Evolutionary conservation across 2,329 filamentous ascomycete species (phyloP), one percentile per base, ranked within the genome.

Genomic region (Aureobasidium pullulans): DNA sequence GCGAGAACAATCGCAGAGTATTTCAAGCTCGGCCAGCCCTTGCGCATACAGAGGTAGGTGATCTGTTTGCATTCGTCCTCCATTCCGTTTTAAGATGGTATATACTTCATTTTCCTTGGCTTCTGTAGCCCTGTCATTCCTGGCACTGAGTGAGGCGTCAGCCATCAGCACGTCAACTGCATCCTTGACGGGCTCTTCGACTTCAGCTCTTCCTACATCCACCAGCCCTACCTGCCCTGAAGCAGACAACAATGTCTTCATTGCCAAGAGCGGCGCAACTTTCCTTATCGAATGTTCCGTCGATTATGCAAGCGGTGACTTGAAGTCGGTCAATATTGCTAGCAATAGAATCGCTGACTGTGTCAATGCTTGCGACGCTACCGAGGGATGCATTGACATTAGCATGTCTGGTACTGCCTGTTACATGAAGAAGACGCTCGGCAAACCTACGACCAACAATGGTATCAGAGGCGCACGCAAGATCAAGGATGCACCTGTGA

Each of bases 361-460:
- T 29, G 40, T 62, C 39, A 50, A 60, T 16, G 48, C 44, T 43
- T 62, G 60, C 32, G 49, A 60, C 40, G 29, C 57, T 4, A 60
- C 57, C n/a, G 49, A 42, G 13, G 58, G 50, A 34, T 62, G 60
- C 29, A 42, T 62, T 8, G 60, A 62, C 19, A 59, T 62, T 7
- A 54, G 57, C 16, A 60, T 60, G 42, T 56, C 57, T 9, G 57
- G 57, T 11, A 62, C 60, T 19, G 57, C 60, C 4, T 62, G 60
- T 34, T 62, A 62, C 32, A 43, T 62, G 48, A 62, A 62, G 49
- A 50, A 52, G 9, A 57, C 31, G 13, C 42, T 58, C 1, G 46
- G 46, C 29, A 59, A 40, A 2, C 37, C 37, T 16, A 19, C 10
- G 2, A 10, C n/a, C n/a, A 50, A 49, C 37, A 50, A 44, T 7